A percentile compares a stretch with the other conserved stretches of the same genome.
Conservation (phyloP, 139 green algal species). For the Microglena sp. region DNA sequence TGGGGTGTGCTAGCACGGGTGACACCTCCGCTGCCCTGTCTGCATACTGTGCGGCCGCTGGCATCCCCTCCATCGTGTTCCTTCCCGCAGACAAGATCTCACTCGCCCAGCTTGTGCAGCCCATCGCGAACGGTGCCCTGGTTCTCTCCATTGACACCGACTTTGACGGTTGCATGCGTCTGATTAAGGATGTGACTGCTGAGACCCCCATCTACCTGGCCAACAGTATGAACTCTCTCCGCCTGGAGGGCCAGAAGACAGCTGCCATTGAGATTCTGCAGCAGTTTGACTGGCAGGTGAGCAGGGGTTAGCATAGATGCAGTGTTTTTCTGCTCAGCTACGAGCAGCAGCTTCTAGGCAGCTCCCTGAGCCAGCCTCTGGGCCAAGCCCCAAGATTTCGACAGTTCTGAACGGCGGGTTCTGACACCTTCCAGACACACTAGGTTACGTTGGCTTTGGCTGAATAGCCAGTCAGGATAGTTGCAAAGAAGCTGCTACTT, state of each 20-base stretch:
- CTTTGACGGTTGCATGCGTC: slow-evolving; percentile 99
- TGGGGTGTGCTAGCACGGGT: slow-evolving; percentile 96
- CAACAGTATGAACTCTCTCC: slow-evolving; percentile 97
- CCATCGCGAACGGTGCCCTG: slow-evolving; percentile 96
- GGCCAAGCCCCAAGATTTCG: no score
- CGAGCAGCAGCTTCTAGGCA: no score
- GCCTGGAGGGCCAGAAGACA: slow-evolving; percentile 98
- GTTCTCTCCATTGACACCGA: slow-evolving; percentile 98
- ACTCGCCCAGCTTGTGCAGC: slow-evolving; percentile 94
- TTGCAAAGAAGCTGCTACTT: no score
- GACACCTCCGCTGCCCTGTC: slow-evolving; percentile 95
- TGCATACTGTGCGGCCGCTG: slow-evolving; percentile 93
- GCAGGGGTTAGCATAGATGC: no score
- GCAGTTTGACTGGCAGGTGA: slow-evolving; percentile 96
- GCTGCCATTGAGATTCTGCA: slow-evolving; percentile 99
- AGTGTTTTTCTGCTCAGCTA: no score
- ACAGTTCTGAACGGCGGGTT: no score
- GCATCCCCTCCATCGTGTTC: slow-evolving; percentile 99
- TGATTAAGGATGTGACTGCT: slow-evolving; percentile 81
- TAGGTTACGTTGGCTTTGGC: no score
- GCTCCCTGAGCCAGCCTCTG: no score
- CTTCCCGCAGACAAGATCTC: slow-evolving; percentile 97
- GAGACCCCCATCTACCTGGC: slow-evolving; percentile 97
- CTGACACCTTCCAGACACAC: no score
- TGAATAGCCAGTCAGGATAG: no score